Evolutionary conservation across 2,329 filamentous ascomycete genomes (phyloP).

Genomic region (Pseudogymnoascus sp.): DNA sequence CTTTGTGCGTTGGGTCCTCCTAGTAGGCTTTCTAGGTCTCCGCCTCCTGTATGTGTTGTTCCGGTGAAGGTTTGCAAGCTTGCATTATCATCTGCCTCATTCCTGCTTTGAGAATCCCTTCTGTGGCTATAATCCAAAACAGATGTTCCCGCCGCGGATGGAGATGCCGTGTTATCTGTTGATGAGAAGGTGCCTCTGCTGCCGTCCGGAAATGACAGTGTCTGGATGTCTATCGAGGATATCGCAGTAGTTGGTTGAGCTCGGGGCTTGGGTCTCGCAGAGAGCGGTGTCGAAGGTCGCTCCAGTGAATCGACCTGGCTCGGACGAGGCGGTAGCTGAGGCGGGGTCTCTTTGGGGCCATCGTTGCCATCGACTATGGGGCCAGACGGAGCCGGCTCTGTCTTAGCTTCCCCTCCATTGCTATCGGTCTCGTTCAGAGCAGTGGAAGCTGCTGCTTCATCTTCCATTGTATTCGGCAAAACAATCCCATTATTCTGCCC

Average conservation of each 20-base stretch:
- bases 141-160: conserved; percentile 25
- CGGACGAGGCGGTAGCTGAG: conserved; percentile 35
- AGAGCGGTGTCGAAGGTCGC: neutral
- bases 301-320: neutral
- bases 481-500: conserved; percentile 6
- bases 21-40: conserved; percentile 75
- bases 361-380: neutral
- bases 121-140: conserved; percentile 21
- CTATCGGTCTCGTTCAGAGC: neutral
- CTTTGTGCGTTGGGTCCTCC: conserved; percentile 57
- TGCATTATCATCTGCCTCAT: conserved; percentile 38
- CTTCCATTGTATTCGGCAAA: conserved; percentile 4
- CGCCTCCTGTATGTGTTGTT: conserved; percentile 34
- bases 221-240: conserved; percentile 72
- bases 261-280: conserved; percentile 26
- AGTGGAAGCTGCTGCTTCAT: conserved; percentile 3
- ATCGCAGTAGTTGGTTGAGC: conserved; percentile 77
- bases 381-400: neutral
- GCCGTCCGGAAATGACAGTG: conserved; percentile 62
- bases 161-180: neutral
- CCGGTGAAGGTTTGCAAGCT: conserved; percentile 34
- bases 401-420: neutral
- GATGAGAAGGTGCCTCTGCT: conserved; percentile 53
- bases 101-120: conserved; percentile 17
- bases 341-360: conserved; percentile 33